phyloP scores from a whole-genome alignment of 305 asterid species.

The Fraxinus baroniana region DNA sequence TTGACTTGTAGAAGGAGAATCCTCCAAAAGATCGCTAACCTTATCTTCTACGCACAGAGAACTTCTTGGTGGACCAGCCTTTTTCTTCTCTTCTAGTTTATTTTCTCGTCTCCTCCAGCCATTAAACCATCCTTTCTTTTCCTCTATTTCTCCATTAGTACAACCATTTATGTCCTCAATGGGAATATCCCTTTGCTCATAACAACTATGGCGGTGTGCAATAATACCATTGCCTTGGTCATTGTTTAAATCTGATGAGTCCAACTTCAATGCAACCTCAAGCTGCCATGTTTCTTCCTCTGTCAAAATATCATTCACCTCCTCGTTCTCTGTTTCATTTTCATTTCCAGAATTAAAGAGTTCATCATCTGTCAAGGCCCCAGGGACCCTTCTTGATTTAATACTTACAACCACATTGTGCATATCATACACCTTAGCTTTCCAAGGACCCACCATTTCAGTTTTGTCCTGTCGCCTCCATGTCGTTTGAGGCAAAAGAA shows the following conservation, averaged over 20 bases:
- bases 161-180: constrained; percentile 56
- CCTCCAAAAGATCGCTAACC: constrained; percentile 63
- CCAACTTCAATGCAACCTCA: constrained; percentile 81
- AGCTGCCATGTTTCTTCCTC: constrained; percentile 90
- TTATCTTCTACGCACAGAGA: constrained; percentile 65
- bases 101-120: constrained; percentile 80
- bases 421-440: constrained; percentile 91
- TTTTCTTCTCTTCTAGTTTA: constrained; percentile 54
- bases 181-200: constrained; percentile 71
- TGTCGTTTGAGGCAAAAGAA: constrained; percentile 78
- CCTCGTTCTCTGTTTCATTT: constrained; percentile 72
- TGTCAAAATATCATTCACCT: constrained; percentile 70
- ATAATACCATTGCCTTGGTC: constrained; percentile 57
- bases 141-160: constrained; percentile 53
- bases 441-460: constrained; percentile 83
- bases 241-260: constrained; percentile 45
- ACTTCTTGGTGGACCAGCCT: constrained; percentile 60
- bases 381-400: constrained; percentile 87
- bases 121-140: constrained; percentile 79
- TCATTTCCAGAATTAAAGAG: constrained; percentile 65
- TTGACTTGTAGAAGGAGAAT: constrained; percentile 50
- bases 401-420: constrained; percentile 90
- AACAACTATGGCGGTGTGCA: constrained; percentile 79
- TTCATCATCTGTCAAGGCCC: constrained; percentile 89
- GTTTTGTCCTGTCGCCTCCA: constrained; percentile 80